A percentile compares a stretch with the other conserved stretches of the same genome.
Conservation (phyloP, 2,329 filamentous ascomycete genomes). For the Exophiala sideris region DNA sequence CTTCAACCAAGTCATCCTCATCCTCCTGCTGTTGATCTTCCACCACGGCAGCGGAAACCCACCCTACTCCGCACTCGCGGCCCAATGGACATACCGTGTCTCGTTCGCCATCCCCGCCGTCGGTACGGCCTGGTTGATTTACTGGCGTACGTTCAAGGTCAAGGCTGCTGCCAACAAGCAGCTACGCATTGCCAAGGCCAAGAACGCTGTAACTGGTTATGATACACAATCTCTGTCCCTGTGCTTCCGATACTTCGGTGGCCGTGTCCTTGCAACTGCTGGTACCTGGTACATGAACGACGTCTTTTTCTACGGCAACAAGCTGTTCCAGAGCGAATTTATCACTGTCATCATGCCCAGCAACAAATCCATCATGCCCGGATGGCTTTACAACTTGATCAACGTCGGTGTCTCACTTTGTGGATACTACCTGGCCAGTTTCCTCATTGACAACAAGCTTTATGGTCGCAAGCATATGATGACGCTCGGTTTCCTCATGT, state of each 20-base stretch:
- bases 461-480: conserved; percentile 97
- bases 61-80: conserved; percentile 72
- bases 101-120: conserved; percentile 89
- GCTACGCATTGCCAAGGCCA: conserved; percentile 78
- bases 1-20: conserved; percentile 86
- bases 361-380: conserved; percentile 71
- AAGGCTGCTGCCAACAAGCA: conserved; percentile 73
- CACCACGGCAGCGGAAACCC: conserved; percentile 72
- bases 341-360: conserved; percentile 73
- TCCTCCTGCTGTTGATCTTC: conserved; percentile 82
- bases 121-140: conserved; percentile 89
- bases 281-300: conserved; percentile 95
- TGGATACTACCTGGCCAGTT: conserved; percentile 83
- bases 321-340: conserved; percentile 91
- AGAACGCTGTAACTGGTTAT: conserved; percentile 84
- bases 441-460: conserved; percentile 92
- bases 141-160: conserved; percentile 97
- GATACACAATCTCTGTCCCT: conserved; percentile 77
- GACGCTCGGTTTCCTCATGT: conserved; percentile 86
- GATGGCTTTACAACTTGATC: conserved; percentile 88
- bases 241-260: conserved; percentile 79
- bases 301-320: conserved; percentile 99
- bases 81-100: conserved; percentile 87
- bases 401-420: conserved; percentile 82
- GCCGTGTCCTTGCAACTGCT: conserved; percentile 79